Base-by-base conservation (phyloP, 1,284 basidiomycete genomes). In the Thecaphora thlaspeos region DNA sequence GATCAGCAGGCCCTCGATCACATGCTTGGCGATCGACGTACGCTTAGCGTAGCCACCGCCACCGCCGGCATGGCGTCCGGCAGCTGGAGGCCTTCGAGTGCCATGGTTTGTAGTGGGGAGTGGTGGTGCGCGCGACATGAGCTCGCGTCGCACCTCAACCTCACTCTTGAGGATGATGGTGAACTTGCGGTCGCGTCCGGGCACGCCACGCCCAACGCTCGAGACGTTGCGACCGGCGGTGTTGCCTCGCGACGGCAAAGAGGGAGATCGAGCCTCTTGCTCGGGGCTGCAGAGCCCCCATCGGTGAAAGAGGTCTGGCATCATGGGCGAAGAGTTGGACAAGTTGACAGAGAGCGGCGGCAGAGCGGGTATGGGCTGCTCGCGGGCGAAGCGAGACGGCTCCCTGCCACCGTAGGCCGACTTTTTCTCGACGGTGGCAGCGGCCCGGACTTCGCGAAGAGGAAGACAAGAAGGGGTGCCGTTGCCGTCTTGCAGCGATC, bases 1-100 rank as follows among this genome's bases (percentile, higher is more conserved):
- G 18, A 48, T 46, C 22, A 68, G 52, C n/a, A 59, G 21, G 24
- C 66, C 66, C 24, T 64, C 58, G 4, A 59, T 61, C 9, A 68
- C 66, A 32, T 49, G 50, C 41, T 64, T 52, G 1, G 66, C 52
- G 58, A 68, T 68, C 23, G 61, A 68, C 47, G 56, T 40, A n/a
- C 63, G 41, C 52, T 56, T 66, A 5, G 32, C 32, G 32, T 34
- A 15, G 32, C 32, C 15, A 15, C 7, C 32, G 5, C 32, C 32
- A n/a, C n/a, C n/a, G n/a, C n/a, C n/a, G n/a, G n/a, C n/a, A n/a
- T n/a, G n/a, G n/a, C n/a, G n/a, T n/a, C n/a, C n/a, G n/a, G n/a
- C n/a, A n/a, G n/a, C n/a, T n/a, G n/a, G n/a, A n/a, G n/a, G n/a
- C n/a, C n/a, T n/a, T n/a, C n/a, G n/a, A n/a, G n/a, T n/a, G n/a